Evolutionary conservation across 1,284 basidiomycete genomes (phyloP), one percentile per base, ranked within the genome.

Genomic region (Gomphus bonarii): DNA sequence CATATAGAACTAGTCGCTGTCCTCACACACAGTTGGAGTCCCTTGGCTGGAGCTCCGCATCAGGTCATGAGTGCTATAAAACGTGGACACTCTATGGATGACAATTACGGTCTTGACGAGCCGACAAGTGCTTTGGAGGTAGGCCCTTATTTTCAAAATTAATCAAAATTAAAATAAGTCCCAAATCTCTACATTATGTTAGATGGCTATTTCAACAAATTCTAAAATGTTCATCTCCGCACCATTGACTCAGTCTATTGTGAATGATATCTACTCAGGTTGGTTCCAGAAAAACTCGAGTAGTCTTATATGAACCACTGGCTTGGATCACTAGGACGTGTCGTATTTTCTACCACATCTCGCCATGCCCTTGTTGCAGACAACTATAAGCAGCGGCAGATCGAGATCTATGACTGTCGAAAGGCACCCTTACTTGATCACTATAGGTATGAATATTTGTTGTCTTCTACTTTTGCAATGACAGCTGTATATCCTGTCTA

Each of bases 131-230:
- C 89, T 1, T 75, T 94, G 3, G 90, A 92, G 78, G 89, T 89
- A 57, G 55, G 78, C 71, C 18, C 50, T 36, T 16, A 46, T 25
- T 25, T 25, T 2, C 4, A 25, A 25, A 25, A 25, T 3, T 3
- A 25, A 25, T 25, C 2, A 25, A 25, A 25, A 25, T 25, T 3
- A 25, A 25, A 25, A 25, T 25, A 25, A 25, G 4, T 4, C 2
- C 25, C 25, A 3, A 3, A 25, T 25, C 25, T 25, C n/a, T n/a
- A n/a, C n/a, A n/a, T 31, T 60, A 11, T 18, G 62, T 3, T 66
- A 95, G 88, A 84, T 94, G 76, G 89, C 91, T 5, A 90, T 95
- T 63, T 81, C 85, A 12, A 91, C 91, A 0, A 75, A 80, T 56
- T 79, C 90, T 5, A 94, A 92, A 67, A 74, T 76, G 25, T 91